Evolutionary conservation across 208 protist species (phyloP), one percentile per base, ranked within the genome.

Genomic region (Wallacemonas rigidus): DNA sequence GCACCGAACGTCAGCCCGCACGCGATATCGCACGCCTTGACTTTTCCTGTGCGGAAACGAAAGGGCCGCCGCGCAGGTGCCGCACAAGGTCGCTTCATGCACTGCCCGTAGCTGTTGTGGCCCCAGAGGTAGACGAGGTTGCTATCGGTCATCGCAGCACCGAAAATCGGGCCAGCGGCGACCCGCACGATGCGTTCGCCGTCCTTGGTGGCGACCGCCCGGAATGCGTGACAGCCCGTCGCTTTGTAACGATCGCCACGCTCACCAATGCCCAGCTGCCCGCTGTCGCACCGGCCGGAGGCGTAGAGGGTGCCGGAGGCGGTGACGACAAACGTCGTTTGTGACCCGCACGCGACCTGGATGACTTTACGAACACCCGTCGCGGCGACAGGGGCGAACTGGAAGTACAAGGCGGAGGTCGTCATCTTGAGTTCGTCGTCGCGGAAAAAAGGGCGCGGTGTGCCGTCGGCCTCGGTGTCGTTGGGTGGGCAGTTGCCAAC

Each of bases 51-150:
- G 41, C 67, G 53, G 55, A 87, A 80, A 26, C 74, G 76, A 35
- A 83, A 69, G n/a, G 86, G 80, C 12, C 44, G 51, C 44, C 69
- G 26, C 36, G 88, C 70, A 12, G 67, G 70, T 8, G 47, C 72
- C 15, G 62, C 41, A 17, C 70, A 75, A 0, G 73, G 67, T 67
- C 74, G 60, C 38, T 68, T 45, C 39, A 93, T 54, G 63, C 88
- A 93, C 78, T 96, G 91, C 9, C 89, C 87, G 72, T 81, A 89
- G 11, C 54, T 69, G 70, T 96, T 96, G 69, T 88, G 65, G 54
- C 91, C 91, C 87, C 89, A 94, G 44, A 79, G 61, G 71, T 88
- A 93, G 57, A 96, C 69, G 15, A 71, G 50, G 41, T 63, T 67
- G 53, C 80, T 76, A 35, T 45, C 41, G 17, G 79, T 69, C 40